Percentiles rank a stretch among this genome's conserved stretches.
These are phyloP conservation scores for Fagopyrum tataricum DNA, from an alignment of 148 eudicot genomes.

Conservation along the genomic window DNA sequence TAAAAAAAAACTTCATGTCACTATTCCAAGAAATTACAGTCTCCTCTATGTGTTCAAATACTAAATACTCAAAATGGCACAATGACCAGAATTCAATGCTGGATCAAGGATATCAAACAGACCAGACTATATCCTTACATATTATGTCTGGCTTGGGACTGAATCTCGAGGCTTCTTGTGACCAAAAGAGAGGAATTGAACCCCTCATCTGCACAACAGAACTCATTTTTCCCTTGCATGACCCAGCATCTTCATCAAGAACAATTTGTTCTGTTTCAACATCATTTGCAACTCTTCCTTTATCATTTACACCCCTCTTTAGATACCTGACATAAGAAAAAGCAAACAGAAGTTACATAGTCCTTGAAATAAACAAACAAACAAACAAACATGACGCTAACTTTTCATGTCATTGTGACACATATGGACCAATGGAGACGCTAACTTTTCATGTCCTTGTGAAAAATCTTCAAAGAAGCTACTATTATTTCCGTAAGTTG, in stretches of 20 bases:
- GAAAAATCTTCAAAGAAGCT: background rate
- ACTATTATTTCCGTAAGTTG: background rate
- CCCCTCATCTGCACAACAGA: conserved; percentile 99
- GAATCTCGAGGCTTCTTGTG: conserved; percentile 96
- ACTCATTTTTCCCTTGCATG: conserved; percentile 88
- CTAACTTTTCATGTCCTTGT: background rate
- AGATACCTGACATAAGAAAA: conserved; percentile 57
- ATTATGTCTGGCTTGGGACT: conserved; percentile 99
- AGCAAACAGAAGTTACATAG: background rate
- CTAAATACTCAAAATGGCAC: background rate
- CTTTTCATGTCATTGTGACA: background rate
- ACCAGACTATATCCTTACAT: conserved; percentile 37
- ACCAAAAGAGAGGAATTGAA: conserved; percentile 99
- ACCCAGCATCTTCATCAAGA: conserved; percentile 97
- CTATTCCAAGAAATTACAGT: background rate
- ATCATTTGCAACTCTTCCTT: conserved; percentile 98
- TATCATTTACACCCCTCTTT: conserved; percentile 97
- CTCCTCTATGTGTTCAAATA: background rate
- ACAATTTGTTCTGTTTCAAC: conserved; percentile 98
- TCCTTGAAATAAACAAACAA: background rate
- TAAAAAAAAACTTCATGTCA: background rate
- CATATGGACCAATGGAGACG: background rate
- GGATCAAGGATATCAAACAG: conserved; percentile 2
- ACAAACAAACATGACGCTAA: background rate
- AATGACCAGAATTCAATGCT: background rate